Conservation (phyloP, 192 early-diverging fungal species). For the Jimgerdemannia flammicorona region DNA sequence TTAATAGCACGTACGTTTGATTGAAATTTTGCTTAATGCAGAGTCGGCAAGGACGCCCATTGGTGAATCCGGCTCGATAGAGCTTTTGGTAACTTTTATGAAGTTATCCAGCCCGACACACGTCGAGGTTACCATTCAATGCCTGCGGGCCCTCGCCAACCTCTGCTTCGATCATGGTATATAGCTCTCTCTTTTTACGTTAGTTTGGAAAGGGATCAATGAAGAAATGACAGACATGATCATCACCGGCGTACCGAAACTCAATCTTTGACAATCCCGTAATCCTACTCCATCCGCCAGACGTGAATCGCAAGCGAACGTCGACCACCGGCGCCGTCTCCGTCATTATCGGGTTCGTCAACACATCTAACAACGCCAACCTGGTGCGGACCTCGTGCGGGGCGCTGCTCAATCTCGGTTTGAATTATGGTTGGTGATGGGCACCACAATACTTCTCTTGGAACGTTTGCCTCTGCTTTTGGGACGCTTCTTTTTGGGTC, state of each 20-base stretch:
- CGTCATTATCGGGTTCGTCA: conserved; percentile 22
- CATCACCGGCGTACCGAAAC: not conserved
- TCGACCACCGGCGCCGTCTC: conserved; percentile 29
- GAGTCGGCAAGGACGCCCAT: conserved; percentile 39
- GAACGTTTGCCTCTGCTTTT: not conserved
- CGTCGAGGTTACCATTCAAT: conserved; percentile 28
- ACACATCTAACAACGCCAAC: conserved; percentile 20
- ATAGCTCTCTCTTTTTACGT: not conserved
- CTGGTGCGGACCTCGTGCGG: conserved; percentile 38
- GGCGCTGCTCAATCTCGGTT: conserved; percentile 45
- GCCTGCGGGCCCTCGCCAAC: conserved; percentile 47
- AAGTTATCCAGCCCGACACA: conserved; percentile 16
- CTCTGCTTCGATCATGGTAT: conserved; percentile 53
- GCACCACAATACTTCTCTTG: not conserved
- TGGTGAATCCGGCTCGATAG: conserved; percentile 34
- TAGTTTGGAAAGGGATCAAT: no score
- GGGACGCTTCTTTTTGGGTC: not conserved
- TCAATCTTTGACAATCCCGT: not conserved
- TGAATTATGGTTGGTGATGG: conserved; percentile 40
- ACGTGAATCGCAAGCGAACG: conserved; percentile 40
- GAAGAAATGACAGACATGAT: no score
- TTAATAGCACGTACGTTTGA: not conserved
- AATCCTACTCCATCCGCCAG: conserved; percentile 20
- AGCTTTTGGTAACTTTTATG: conserved; percentile 30
- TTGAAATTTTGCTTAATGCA: conserved; percentile 7